Conservation (phyloP, 2,329 filamentous ascomycete genomes). For the Exophiala alcalophila region DNA sequence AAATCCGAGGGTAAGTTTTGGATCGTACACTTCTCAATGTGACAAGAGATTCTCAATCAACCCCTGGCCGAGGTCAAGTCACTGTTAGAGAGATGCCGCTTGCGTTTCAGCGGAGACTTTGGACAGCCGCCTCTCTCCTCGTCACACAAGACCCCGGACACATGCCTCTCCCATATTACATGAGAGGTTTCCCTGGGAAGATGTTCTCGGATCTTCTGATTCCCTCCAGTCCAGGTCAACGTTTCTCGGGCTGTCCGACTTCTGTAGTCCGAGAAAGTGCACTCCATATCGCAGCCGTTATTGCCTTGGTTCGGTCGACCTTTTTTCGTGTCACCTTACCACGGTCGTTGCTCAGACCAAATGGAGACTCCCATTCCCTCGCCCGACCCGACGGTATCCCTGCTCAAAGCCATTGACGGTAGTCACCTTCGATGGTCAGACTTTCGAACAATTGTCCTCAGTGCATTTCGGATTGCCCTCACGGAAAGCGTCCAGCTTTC, state of each 20-base stretch:
- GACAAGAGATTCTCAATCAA: no score
- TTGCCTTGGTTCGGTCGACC: background rate
- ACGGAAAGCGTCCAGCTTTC: conserved; percentile 14
- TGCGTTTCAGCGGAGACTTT: background rate
- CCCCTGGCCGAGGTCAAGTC: no score
- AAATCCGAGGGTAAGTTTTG: no score
- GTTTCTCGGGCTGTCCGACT: no score
- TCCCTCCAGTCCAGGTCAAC: no score
- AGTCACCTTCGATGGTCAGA: conserved; percentile 29
- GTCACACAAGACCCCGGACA: conserved; percentile 5
- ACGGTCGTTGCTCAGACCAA: background rate
- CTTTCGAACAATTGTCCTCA: conserved; percentile 25
- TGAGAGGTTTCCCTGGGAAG: conserved; percentile 3
- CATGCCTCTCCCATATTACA: conserved; percentile 17
- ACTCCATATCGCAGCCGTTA: no score
- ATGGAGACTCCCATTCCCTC: conserved; percentile 14
- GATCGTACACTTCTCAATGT: no score
- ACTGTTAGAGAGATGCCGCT: conserved; percentile 12
- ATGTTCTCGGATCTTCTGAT: conserved; percentile 4
- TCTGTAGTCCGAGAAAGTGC: no score
- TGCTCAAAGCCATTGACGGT: conserved; percentile 25
- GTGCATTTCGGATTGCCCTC: conserved; percentile 24
- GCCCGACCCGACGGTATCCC: conserved; percentile 16
- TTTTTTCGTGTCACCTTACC: background rate
- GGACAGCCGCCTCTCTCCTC: conserved; percentile 14